Evolutionary conservation across 1,139 yeast species (phyloP).

Genomic region (Saccharomycopsis phalli): DNA sequence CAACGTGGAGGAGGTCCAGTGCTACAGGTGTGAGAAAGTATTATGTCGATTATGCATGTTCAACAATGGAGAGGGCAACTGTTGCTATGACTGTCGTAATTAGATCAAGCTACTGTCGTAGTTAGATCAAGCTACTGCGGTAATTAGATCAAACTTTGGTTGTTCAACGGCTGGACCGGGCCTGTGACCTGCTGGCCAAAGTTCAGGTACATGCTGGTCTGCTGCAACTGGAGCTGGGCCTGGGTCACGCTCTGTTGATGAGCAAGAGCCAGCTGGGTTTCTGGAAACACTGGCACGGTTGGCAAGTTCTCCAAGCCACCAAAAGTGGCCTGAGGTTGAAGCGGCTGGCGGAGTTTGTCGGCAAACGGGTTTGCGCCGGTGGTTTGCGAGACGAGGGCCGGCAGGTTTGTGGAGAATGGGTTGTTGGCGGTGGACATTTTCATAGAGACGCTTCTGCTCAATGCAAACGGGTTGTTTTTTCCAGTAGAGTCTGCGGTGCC

Average conservation of each 20-base stretch:
- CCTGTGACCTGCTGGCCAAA: neutral
- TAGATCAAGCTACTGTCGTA: neutral
- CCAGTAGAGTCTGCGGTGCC: slow-evolving; percentile 14
- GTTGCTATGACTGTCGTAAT: slow-evolving; percentile 18
- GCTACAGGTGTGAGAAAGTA: slow-evolving; percentile 13
- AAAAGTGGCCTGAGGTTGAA: slow-evolving; percentile 49
- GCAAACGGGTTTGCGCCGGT: slow-evolving; percentile 43
- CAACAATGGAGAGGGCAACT: slow-evolving; percentile 4
- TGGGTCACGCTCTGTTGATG: slow-evolving; percentile 25
- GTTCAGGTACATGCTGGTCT: neutral
- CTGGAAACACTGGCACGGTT: slow-evolving; percentile 58
- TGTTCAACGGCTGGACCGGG: neutral
- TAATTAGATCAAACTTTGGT: slow-evolving; percentile 1
- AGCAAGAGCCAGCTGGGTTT: slow-evolving; percentile 36
- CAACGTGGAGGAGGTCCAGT: slow-evolving; percentile 8
- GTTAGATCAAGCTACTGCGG: neutral
- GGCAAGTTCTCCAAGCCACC: slow-evolving; percentile 60
- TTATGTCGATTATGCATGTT: slow-evolving; percentile 17
- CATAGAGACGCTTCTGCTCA: slow-evolving; percentile 18
- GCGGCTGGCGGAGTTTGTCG: slow-evolving; percentile 24
- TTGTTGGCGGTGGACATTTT: slow-evolving; percentile 23
- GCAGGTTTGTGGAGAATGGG: slow-evolving; percentile 26
- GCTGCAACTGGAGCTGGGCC: slow-evolving; percentile 22
- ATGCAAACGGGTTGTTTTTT: slow-evolving; percentile 24
- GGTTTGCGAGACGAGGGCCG: slow-evolving; percentile 25